Conservation (phyloP, 73 alveolate genomes). For the Paramecium octaurelia region DNA sequence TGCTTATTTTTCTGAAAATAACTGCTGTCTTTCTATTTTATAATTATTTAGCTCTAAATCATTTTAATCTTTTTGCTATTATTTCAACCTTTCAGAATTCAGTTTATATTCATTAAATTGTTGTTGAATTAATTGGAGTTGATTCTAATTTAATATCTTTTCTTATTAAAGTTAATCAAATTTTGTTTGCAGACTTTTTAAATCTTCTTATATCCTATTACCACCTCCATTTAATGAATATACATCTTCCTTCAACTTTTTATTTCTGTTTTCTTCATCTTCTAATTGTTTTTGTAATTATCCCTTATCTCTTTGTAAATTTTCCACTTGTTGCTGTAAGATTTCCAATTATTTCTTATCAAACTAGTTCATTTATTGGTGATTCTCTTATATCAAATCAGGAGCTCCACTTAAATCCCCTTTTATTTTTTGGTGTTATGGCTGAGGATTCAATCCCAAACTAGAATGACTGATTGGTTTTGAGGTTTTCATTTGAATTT, state of each 20-base stretch:
- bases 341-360: background rate
- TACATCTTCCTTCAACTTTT: background rate
- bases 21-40: background rate
- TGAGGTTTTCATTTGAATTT: background rate
- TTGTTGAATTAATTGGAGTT: background rate
- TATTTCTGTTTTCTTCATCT: background rate
- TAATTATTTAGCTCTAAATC: background rate
- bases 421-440: background rate
- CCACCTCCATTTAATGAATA: background rate
- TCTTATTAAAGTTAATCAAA: background rate
- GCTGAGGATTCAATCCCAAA: background rate
- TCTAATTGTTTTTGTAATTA: background rate
- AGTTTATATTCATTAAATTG: background rate
- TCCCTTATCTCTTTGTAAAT: background rate
- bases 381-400: background rate
- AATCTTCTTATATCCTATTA: background rate
- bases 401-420: constrained; percentile 13
- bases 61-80: background rate
- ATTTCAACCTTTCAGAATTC: background rate
- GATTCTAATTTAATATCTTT: background rate
- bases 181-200: background rate
- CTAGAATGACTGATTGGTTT: constrained; percentile 11
- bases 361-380: background rate
- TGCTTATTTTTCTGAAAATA: background rate
- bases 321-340: background rate